A percentile compares a stretch with the other conserved stretches of the same genome.
Conservation (phyloP, 177 flowering plant genomes). For the Telopea speciosissima region DNA sequence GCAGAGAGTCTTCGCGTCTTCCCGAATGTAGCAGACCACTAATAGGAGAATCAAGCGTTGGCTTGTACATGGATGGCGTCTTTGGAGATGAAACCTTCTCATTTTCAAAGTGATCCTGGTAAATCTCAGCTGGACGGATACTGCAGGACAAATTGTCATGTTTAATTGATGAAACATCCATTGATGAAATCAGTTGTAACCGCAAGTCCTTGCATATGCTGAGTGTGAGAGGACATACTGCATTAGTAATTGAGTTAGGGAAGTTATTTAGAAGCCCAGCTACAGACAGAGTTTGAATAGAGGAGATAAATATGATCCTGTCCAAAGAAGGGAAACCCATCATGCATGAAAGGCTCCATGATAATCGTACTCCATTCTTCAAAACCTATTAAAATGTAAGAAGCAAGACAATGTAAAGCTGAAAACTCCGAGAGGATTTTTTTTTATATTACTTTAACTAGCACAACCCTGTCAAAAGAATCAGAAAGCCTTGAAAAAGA, state of each 20-base stretch:
- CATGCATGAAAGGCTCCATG: slow-evolving; percentile 54
- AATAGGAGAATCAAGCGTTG: slow-evolving; percentile 32
- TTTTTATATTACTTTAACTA: neutral
- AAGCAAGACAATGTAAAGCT: neutral
- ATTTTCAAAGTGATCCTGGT: slow-evolving; percentile 24
- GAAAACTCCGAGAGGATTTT: neutral
- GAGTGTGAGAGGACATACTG: slow-evolving; percentile 18
- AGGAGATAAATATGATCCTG: slow-evolving; percentile 46
- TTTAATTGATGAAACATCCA: slow-evolving; percentile 9
- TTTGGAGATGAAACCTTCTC: slow-evolving; percentile 47
- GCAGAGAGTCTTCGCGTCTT: slow-evolving; percentile 21
- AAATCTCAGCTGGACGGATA: slow-evolving; percentile 11
- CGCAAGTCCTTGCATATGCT: slow-evolving; percentile 48
- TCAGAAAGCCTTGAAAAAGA: neutral
- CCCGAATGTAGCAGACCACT: slow-evolving; percentile 18
- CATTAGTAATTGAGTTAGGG: neutral
- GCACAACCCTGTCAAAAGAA: neutral
- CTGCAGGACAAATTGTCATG: slow-evolving; percentile 3
- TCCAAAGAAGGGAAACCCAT: slow-evolving; percentile 70
- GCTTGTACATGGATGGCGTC: slow-evolving; percentile 39
- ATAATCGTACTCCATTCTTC: slow-evolving; percentile 62
- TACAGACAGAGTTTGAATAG: slow-evolving; percentile 27
- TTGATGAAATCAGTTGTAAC: slow-evolving; percentile 39
- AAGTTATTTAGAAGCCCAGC: slow-evolving; percentile 15
- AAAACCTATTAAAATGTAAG: slow-evolving; percentile 36